Evolutionary conservation across 169 alveolate species (phyloP).

Genomic region (Eimeria nieschulzi): DNA sequence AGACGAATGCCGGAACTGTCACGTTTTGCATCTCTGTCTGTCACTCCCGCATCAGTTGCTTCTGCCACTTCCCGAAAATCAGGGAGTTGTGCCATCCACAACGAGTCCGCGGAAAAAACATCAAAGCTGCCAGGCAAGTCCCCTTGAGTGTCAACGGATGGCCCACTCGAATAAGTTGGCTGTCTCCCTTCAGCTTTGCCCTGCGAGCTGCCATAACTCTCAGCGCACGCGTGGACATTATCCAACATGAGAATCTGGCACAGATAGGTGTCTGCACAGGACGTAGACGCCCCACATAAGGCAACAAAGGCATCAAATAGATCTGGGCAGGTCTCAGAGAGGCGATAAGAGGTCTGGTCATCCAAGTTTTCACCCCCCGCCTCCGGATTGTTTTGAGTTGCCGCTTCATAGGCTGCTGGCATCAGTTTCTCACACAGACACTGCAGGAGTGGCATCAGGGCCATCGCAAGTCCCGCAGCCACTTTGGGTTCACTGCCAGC

Average conservation of each 20-base stretch:
- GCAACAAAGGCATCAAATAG: slow-evolving; percentile 33
- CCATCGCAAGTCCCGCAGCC: slow-evolving; percentile 10
- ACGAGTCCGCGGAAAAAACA: background rate
- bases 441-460: slow-evolving; percentile 38
- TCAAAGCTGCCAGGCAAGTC: slow-evolving; percentile 19
- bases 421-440: slow-evolving; percentile 36
- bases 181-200: slow-evolving; percentile 20
- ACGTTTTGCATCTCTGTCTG: background rate
- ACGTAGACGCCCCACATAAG: slow-evolving; percentile 51
- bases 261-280: slow-evolving; percentile 21
- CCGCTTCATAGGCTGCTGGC: slow-evolving; percentile 31
- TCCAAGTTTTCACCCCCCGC: background rate
- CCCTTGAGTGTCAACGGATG: background rate
- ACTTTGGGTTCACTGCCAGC: background rate
- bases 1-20: background rate
- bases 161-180: background rate
- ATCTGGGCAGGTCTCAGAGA: slow-evolving; percentile 47
- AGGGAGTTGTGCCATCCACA: slow-evolving; percentile 50
- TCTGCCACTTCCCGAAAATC: slow-evolving; percentile 36
- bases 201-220: background rate
- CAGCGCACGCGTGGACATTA: background rate
- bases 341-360: background rate
- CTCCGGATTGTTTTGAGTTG: background rate
- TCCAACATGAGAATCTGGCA: slow-evolving; percentile 41
- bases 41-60: background rate